Evolutionary conservation across 768 basidiomycete species (phyloP).

Genomic region (Suillus bovinus): DNA sequence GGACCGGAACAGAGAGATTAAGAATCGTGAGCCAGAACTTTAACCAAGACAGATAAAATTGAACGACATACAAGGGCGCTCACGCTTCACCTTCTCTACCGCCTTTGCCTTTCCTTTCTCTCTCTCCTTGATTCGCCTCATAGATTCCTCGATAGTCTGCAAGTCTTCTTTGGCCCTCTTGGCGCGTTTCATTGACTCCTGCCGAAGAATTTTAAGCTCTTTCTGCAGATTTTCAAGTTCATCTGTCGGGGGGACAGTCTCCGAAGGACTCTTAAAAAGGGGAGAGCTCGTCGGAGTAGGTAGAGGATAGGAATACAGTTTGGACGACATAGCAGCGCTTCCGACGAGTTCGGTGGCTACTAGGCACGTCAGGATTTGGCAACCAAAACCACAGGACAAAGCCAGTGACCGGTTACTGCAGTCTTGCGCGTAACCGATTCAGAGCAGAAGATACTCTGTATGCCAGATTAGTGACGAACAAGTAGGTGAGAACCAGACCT

Average conservation of each 20-base stretch:
- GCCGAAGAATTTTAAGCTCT: conserved; percentile 58
- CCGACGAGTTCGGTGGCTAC: conserved; percentile 20
- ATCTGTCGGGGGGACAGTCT: conserved; percentile 67
- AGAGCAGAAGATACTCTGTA: conserved; percentile 12
- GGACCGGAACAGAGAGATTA: conserved; percentile 17
- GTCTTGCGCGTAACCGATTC: conserved; percentile 20
- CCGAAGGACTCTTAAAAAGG: conserved; percentile 63
- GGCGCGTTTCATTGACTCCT: conserved; percentile 58
- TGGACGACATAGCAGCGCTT: conserved; percentile 57
- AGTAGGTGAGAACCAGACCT: conserved; percentile 26
- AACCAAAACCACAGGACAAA: conserved; percentile 14
- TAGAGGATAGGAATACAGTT: conserved; percentile 49
- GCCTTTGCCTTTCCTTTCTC: conserved; percentile 71
- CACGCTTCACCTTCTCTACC: conserved; percentile 71
- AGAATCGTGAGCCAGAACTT: conserved; percentile 15
- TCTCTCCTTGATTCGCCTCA: conserved; percentile 75
- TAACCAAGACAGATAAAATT: conserved; percentile 8
- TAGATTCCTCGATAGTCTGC: conserved; percentile 71
- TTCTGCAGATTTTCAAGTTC: conserved; percentile 66
- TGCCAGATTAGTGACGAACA: conserved; percentile 20
- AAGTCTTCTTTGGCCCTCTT: conserved; percentile 79
- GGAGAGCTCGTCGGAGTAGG: conserved; percentile 55
- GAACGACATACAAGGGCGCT: conserved; percentile 69
- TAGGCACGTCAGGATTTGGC: conserved; percentile 12
- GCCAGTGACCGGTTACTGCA: conserved; percentile 14